phyloP scores from a whole-genome alignment of 768 basidiomycete genomes.

The Mycena venus region DNA sequence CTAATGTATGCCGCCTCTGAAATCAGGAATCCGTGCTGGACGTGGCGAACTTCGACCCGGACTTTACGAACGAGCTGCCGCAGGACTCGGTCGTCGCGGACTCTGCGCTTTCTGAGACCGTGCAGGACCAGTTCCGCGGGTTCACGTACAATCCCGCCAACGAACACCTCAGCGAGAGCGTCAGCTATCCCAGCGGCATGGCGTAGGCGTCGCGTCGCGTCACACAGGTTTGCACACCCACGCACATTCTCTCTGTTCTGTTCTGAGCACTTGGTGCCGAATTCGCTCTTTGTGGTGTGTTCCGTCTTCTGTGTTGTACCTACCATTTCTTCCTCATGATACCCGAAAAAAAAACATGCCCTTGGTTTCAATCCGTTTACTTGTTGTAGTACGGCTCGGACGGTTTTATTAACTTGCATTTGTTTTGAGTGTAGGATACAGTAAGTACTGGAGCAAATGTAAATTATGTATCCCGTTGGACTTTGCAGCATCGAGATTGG shows the following conservation, averaged over 20 bases:
- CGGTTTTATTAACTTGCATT: neutral
- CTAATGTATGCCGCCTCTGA: conserved; percentile 4
- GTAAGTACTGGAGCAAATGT: no score
- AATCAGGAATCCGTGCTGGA: conserved; percentile 90
- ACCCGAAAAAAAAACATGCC: no score
- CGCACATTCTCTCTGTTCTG: no score
- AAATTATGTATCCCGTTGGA: no score
- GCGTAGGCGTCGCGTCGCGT: conserved; percentile 32
- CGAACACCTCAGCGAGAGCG: conserved; percentile 88
- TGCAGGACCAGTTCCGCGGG: conserved; percentile 95
- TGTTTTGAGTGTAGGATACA: no score
- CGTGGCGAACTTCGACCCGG: conserved; percentile 96
- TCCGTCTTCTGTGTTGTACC: no score
- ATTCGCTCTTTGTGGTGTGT: no score
- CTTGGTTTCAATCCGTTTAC: no score
- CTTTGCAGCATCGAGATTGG: no score
- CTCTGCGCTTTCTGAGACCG: conserved; percentile 92
- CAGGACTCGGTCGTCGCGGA: conserved; percentile 97
- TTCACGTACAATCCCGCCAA: conserved; percentile 92
- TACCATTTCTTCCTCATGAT: no score
- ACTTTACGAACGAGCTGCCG: conserved; percentile 96
- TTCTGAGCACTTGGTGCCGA: neutral
- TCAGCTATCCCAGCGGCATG: conserved; percentile 70
- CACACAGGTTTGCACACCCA: neutral
- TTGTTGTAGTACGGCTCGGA: neutral